Conservation (phyloP, 495 filamentous ascomycete genomes). For the Talaromyces nanjingensis region DNA sequence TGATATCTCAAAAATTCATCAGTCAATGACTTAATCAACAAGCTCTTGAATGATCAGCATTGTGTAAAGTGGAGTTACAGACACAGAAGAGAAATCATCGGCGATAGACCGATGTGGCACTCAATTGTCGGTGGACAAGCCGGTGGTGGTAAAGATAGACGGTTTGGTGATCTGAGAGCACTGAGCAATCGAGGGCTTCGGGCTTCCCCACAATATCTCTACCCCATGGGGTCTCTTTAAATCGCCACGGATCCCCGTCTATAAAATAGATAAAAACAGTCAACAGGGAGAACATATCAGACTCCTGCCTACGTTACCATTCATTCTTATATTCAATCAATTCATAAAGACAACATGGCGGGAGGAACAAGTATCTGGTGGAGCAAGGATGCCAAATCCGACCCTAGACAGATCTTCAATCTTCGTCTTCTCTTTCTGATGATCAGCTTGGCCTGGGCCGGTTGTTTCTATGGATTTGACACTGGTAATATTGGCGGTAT, state of each 20-base stretch:
- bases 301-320: background rate
- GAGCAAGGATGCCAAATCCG: background rate
- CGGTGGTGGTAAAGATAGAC: background rate
- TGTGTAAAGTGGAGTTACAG: background rate
- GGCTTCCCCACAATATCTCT: background rate
- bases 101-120: background rate
- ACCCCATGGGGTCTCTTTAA: background rate
- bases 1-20: background rate
- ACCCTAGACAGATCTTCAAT: conserved; percentile 11
- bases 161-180: background rate
- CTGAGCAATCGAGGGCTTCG: no score
- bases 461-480: conserved; percentile 51
- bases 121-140: background rate
- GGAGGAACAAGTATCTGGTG: background rate
- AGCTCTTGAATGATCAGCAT: background rate
- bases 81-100: background rate
- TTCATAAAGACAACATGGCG: background rate
- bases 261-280: background rate
- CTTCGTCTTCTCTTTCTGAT: conserved; percentile 19
- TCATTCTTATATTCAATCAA: no score
- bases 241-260: background rate
- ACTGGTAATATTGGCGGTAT: conserved; percentile 60
- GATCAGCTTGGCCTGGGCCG: conserved; percentile 19
- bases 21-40: background rate
- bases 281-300: background rate